These are phyloP conservation scores for Hortaea sp. DNA, from an alignment of 2,329 filamentous ascomycete species.

Conservation along the genomic window DNA sequence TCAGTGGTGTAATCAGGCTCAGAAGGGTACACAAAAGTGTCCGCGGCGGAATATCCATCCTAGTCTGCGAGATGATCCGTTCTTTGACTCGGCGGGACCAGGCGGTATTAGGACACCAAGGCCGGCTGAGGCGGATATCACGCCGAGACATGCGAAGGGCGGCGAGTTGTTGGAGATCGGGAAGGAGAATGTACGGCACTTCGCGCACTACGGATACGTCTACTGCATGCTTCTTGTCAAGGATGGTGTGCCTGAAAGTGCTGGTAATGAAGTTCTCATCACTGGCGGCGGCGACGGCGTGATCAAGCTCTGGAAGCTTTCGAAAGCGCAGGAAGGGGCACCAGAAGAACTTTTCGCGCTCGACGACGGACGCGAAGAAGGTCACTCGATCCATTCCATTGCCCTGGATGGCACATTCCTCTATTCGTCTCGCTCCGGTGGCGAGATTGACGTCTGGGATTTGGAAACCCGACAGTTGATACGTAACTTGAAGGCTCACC, in stretches of 20 bases:
- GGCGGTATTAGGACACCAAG: conserved; percentile 71
- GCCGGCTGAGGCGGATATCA: conserved; percentile 47
- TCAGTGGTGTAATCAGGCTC: conserved; percentile 65
- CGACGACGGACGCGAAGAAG: conserved; percentile 48
- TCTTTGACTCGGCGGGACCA: conserved; percentile 85
- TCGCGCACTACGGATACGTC: conserved; percentile 90
- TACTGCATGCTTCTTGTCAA: conserved; percentile 88
- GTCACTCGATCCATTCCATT: conserved; percentile 62
- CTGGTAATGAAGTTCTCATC: conserved; percentile 69
- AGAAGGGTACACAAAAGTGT: conserved; percentile 5
- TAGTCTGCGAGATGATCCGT: conserved; percentile 76
- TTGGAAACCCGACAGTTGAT: conserved; percentile 87
- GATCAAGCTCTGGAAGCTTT: conserved; percentile 83
- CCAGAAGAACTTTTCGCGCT: conserved; percentile 61
- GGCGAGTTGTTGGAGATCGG: conserved; percentile 70
- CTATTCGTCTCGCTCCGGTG: conserved; percentile 79
- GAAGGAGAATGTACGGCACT: conserved; percentile 68
- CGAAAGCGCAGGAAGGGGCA: conserved; percentile 47
- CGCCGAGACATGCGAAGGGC: conserved; percentile 41
- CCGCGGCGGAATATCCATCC: conserved; percentile 40
- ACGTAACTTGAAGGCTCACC: conserved; percentile 71
- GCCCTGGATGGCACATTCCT: conserved; percentile 84
- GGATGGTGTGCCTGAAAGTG: conserved; percentile 58
- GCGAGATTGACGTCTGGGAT: conserved; percentile 92
- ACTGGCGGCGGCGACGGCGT: conserved; percentile 89